Evolutionary conservation across 805 yeast genomes (phyloP), one percentile per base, ranked within the genome.

Genomic region (Suhomyces prunicola): DNA sequence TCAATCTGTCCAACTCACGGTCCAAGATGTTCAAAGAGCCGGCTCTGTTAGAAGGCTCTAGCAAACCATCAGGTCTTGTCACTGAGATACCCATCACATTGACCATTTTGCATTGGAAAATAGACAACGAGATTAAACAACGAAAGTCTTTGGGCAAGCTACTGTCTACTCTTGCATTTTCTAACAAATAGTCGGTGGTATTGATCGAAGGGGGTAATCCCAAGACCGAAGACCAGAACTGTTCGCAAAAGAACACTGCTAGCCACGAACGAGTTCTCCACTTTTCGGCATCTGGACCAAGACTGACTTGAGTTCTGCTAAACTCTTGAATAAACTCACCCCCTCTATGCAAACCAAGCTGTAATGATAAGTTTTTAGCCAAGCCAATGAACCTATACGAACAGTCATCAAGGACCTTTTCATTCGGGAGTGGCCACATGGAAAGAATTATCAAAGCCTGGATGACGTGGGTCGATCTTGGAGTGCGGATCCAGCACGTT

Each of bases 191-290:
- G 67, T 92, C 97, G 2, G 79, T 75, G 0, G 92, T 86, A 54
- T 85, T 89, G 60, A 89, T 80, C 4, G 90, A 84, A 1, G 97
- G 92, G 1, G 97, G 97, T 48, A 92, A 72, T 0, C 97, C 97
- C 45, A 91, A 70, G 36, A 85, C 83, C 10, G 96, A 87, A 4
- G 96, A 86, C 94, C 97, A 89, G 63, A 90, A 87, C 60, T 91
- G 96, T 65, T 91, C 97, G 46, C 90, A 79, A 63, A 91, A 87
- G 67, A 88, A 92, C 3, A 89, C 87, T 2, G 93, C 91, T 27
- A 90, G 72, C 97, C 97, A 92, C 1, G 96, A 83, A 59, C 97
- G 76, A 1, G 97, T 90, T 67, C 97, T 80, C 97, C 97, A 92
- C 63, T 85, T 86, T 60, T 90, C 97, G 5, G 97, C 93, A 69